A percentile compares a stretch with the other conserved stretches of the same genome.
phyloP scores from a whole-genome alignment of 1,284 basidiomycete species.

The Rhodofomes roseus region DNA sequence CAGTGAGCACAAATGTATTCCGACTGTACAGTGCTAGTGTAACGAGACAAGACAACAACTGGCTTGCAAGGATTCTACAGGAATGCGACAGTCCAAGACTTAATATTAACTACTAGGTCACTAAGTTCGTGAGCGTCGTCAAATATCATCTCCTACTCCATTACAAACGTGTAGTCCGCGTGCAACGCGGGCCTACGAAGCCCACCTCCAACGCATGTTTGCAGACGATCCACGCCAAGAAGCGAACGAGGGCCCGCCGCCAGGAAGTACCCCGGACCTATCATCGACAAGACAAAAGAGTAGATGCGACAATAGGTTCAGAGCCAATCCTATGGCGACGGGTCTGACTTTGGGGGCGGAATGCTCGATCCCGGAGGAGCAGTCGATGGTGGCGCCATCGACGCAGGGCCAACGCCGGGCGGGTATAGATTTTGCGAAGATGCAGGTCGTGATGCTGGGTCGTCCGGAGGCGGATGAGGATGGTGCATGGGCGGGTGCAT shows the following conservation, averaged over 20 bases:
- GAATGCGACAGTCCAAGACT: constrained; percentile 19
- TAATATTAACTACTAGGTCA: constrained; percentile 8
- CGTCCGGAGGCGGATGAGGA: constrained; percentile 15
- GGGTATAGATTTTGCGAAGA: constrained; percentile 51
- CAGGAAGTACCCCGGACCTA: constrained; percentile 4
- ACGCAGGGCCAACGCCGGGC: constrained; percentile 29
- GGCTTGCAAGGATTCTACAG: constrained; percentile 17
- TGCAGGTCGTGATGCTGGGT: constrained; percentile 22
- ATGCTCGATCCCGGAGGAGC: constrained; percentile 27
- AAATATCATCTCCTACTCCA: constrained; percentile 1
- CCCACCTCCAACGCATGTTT: not conserved
- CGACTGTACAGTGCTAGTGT: constrained; percentile 1
- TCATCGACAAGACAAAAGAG: constrained; percentile 12
- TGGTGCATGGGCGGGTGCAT: constrained; percentile 31
- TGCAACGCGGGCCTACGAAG: not conserved
- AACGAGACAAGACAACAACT: not conserved
- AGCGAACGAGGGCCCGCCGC: constrained; percentile 2
- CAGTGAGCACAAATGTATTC: not conserved
- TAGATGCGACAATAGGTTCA: not conserved
- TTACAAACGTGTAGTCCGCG: not conserved
- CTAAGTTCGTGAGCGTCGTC: constrained; percentile 2
- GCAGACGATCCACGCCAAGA: not conserved
- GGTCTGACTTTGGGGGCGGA: constrained; percentile 19
- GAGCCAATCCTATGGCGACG: constrained; percentile 22
- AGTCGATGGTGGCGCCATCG: constrained; percentile 28